A percentile compares a stretch with the other conserved stretches of the same genome.
These are phyloP conservation scores for Polyporus arcularius DNA, from an alignment of 768 basidiomycete genomes.

Conservation along the genomic window DNA sequence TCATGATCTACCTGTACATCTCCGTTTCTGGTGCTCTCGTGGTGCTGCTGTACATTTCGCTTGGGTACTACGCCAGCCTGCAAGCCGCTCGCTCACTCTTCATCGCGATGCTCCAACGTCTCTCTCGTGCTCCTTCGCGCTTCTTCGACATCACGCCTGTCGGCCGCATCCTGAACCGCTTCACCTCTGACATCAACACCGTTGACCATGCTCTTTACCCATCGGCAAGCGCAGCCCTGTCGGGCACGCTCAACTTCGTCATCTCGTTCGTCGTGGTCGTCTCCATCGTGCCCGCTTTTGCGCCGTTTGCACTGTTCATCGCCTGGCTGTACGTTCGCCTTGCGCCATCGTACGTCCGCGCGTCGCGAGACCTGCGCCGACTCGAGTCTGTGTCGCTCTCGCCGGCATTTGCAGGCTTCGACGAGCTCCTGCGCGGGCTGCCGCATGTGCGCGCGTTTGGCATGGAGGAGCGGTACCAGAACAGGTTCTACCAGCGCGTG, in stretches of 20 bases:
- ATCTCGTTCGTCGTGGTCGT: constrained; percentile 67
- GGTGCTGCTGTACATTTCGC: constrained; percentile 53
- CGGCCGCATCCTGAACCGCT: constrained; percentile 78
- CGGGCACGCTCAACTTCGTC: constrained; percentile 60
- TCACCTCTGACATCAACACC: constrained; percentile 71
- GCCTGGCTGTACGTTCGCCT: constrained; percentile 69
- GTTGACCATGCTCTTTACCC: constrained; percentile 65
- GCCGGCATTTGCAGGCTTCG: constrained; percentile 73
- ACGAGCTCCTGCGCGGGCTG: constrained; percentile 68
- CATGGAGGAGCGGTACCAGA: constrained; percentile 68
- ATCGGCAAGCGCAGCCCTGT: constrained; percentile 55
- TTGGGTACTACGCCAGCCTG: constrained; percentile 70
- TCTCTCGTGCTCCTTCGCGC: constrained; percentile 63
- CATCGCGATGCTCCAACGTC: constrained; percentile 48
- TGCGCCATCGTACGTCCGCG: constrained; percentile 59
- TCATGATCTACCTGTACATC: constrained; percentile 63
- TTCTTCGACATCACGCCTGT: constrained; percentile 78
- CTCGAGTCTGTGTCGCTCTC: constrained; percentile 68
- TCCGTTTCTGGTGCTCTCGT: constrained; percentile 58
- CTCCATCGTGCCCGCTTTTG: constrained; percentile 61
- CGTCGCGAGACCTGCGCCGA: constrained; percentile 67
- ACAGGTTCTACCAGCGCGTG: constrained; percentile 60
- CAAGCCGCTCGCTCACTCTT: constrained; percentile 68
- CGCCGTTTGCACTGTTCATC: constrained; percentile 66
- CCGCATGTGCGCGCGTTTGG: constrained; percentile 71